Base-by-base conservation (phyloP, 495 filamentous ascomycete species). In the Saxophila tyrrhenica region DNA sequence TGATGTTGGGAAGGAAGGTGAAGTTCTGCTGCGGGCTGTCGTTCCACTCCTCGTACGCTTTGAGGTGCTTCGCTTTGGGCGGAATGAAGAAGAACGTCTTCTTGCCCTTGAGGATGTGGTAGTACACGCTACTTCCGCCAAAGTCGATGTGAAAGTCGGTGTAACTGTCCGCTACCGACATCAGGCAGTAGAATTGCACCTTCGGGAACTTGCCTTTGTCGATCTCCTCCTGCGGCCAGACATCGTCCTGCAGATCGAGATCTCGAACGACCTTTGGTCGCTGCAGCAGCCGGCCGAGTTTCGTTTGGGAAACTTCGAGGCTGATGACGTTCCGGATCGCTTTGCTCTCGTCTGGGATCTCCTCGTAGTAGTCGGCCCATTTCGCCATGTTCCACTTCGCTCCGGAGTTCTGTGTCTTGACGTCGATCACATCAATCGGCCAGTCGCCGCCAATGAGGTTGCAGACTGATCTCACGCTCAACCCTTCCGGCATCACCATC, bases 101-200 rank as follows among this genome's bases (percentile, higher is more conserved):
- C 64, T 78, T 81, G 50, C 84, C 84, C 61, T 83, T 83, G 48
- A 87, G 63, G 57, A 88, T 86, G 59, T 86, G 84, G 59, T 88
- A 88, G 62, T 82, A 88, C 9, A 88, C 84, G 0, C 82, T 86
- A 8, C 85, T 87, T 2, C 84, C 84, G 43, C 83, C 84, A 67
- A 88, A 88, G 63, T 88, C 84, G 59, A 88, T 84, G 65, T 88
- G 84, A 58, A 87, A 88, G 67, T 88, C 84, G 21, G 84, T 88
- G 55, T 84, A 88, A 56, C 82, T 86, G 63, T 88, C 82, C 19
- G 82, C 80, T 17, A 88, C 85, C 25, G 84, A 88, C 84, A 88
- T 88, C 38, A 88, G 67, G 62, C 78, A 84, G 68, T 85, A 85
- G 58, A 84, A 83, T 51, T 84, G 81, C 9, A 85, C 82, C 55